Base-by-base conservation (phyloP, 2,329 filamentous ascomycete genomes). In the Botrytis aclada region DNA sequence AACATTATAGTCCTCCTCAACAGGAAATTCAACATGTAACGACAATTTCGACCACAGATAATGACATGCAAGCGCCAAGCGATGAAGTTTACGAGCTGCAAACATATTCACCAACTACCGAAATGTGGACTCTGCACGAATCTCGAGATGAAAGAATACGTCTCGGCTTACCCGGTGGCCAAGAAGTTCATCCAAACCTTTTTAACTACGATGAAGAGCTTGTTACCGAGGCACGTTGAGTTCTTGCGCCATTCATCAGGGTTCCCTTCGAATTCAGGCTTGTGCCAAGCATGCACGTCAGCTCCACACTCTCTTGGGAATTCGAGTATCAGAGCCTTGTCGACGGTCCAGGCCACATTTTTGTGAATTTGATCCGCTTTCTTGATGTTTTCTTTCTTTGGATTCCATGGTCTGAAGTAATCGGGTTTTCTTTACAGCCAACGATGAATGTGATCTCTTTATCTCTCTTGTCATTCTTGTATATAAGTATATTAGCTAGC, bases 141-240 rank as follows among this genome's bases (percentile, higher is more conserved):
- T 66, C 64, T 66, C 32, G 34, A 54, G 64, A 66, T 29, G 64
- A 66, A 39, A 66, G 64, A 25, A 66, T 66, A 54, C 64, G 45
- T 29, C 64, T 66, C 22, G 45, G 64, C 32, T 47, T 66, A 6
- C 45, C 45, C 14, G 22, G 45, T 39, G 32, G 34, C 2, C 64
- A 66, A 66, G 14, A 66, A 22, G 5, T 34, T 2, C 4, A 32
- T 6, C 12, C 25, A 32, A 7, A 9, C 20, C 20, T 47, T 10
- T 66, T 54, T 29, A 6, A 20, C 1, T 22, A 18, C 22, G 61
- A 39, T 39, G 45, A 39, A n/a, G 14, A 29, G 6, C 29, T 12
- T 66, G 14, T 20, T 20, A n/a, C 14, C 45, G 45, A 54, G 64
- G 25, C 64, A 20, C 8, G 12, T 25, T 66, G 37, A 32, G 37